Percentiles rank a stretch among this genome's conserved stretches.
Evolutionary conservation across 192 early-diverging fungal genomes (phyloP).

Genomic region (Podila minutissima): DNA sequence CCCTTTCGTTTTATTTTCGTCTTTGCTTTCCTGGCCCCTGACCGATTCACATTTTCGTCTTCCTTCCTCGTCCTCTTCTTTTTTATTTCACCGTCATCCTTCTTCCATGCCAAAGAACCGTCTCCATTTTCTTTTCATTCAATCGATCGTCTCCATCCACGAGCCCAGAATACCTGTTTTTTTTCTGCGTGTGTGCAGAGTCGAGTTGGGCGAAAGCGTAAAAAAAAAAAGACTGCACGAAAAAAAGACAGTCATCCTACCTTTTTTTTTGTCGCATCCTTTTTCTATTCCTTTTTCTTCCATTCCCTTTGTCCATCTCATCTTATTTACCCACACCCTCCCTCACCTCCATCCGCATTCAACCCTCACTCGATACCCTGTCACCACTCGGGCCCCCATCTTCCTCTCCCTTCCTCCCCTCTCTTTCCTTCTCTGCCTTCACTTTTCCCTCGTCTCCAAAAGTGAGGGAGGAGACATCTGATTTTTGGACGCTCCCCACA

Average conservation of each 20-base stretch:
- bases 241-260: background rate
- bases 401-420: background rate
- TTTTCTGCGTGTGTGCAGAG: too few relatives aligned
- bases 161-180: too few relatives aligned
- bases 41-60: too few relatives aligned
- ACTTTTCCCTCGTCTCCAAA: background rate
- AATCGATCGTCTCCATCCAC: too few relatives aligned
- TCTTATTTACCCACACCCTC: constrained; percentile 5
- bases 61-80: too few relatives aligned
- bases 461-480: too few relatives aligned
- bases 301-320: constrained; percentile 9
- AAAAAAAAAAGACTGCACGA: background rate
- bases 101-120: too few relatives aligned
- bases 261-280: background rate
- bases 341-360: constrained; percentile 5
- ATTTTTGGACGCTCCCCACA: background rate
- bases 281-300: background rate
- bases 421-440: background rate
- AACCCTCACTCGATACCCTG: constrained; percentile 6
- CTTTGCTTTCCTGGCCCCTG: too few relatives aligned
- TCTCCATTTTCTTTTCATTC: too few relatives aligned
- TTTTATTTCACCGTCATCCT: too few relatives aligned
- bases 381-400: background rate
- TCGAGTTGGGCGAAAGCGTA: too few relatives aligned
- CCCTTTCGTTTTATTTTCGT: too few relatives aligned